phyloP scores from a whole-genome alignment of 257 asterid genomes.

The Nicotiana benthamiana region DNA sequence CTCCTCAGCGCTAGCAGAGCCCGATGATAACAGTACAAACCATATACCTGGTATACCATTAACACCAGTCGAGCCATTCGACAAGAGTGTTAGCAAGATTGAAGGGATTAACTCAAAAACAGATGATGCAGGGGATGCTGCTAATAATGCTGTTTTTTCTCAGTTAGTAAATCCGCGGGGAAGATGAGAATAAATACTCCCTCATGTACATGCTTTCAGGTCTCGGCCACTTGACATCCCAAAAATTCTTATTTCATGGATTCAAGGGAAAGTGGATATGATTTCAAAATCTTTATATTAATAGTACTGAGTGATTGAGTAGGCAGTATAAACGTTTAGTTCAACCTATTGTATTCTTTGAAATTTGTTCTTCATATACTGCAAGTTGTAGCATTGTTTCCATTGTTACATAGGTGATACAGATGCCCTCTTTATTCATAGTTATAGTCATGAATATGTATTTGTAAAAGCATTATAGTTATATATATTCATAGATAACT shows the following conservation, averaged over 20 bases:
- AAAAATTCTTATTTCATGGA: not conserved
- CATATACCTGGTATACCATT: slow-evolving; percentile 37
- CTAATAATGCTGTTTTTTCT: slow-evolving; percentile 42
- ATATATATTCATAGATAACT: not conserved
- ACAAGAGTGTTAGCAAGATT: slow-evolving; percentile 31
- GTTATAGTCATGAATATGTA: not conserved
- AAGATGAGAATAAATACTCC: slow-evolving; percentile 20
- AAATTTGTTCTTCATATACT: not conserved
- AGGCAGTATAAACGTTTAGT: slow-evolving; percentile 6
- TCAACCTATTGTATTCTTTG: not conserved
- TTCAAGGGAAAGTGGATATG: not conserved
- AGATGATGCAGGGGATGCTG: slow-evolving; percentile 35
- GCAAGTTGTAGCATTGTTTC: not conserved
- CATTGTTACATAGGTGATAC: not conserved
- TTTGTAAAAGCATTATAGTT: not conserved
- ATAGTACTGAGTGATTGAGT: not conserved
- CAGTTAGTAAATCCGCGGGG: slow-evolving; percentile 42
- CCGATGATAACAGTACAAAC: slow-evolving; percentile 41
- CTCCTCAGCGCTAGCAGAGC: slow-evolving; percentile 33
- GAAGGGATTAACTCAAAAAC: slow-evolving; percentile 31
- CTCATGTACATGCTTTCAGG: not conserved
- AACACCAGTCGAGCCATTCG: slow-evolving; percentile 28
- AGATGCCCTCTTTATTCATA: not conserved
- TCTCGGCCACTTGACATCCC: not conserved
- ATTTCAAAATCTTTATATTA: not conserved